Base-by-base conservation (phyloP, 139 green algal genomes). In the Chlorella sorokiniana region DNA sequence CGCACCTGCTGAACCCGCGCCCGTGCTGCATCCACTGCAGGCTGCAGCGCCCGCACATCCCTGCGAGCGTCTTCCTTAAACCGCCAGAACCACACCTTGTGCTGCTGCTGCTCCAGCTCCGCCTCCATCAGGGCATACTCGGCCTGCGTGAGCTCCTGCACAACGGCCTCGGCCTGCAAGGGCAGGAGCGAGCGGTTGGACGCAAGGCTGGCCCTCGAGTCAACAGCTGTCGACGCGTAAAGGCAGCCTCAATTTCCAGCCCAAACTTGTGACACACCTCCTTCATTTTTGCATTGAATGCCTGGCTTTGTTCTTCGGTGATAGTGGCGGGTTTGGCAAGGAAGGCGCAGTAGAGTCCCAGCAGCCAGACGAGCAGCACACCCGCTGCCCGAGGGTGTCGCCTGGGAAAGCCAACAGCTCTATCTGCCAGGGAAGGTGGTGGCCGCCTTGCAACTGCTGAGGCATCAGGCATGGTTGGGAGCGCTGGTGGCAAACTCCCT, bases 21-120 rank as follows among this genome's bases (percentile, higher is more conserved):
- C 44, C 59, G 59, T 8, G 85, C 64, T 1, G 84, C 31, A 22
- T 69, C 33, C 42, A 59, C 65, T 8, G 81, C 87, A 29, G 41
- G 56, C 64, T 72, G 74, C 11, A 54, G 64, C 40, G 69, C 86
- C 25, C 33, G 44, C 41, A 86, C 70, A 35, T 72, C 41, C 20
- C 33, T 54, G 48, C 81, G 73, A 23, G 69, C 33, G 6, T 85
- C 78, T 1, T 74, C 45, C 73, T 76, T 81, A 35, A 87, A 89
- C n/a, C 88, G 41, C 88, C 87, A 91, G 52, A 91, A 91, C 88
- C 88, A 91, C 27, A 89, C 87, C 85, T 85, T 86, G 63, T 71
- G 22, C 37, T 70, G 35, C 48, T 11, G n/a, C 51, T 63, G 31
- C 59, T 48, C 75, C 25, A 86, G 10, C 35, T 81, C 56, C 4